Evolutionary conservation across 805 yeast species (phyloP).

Genomic region (Cyberlindnera bimundalis): DNA sequence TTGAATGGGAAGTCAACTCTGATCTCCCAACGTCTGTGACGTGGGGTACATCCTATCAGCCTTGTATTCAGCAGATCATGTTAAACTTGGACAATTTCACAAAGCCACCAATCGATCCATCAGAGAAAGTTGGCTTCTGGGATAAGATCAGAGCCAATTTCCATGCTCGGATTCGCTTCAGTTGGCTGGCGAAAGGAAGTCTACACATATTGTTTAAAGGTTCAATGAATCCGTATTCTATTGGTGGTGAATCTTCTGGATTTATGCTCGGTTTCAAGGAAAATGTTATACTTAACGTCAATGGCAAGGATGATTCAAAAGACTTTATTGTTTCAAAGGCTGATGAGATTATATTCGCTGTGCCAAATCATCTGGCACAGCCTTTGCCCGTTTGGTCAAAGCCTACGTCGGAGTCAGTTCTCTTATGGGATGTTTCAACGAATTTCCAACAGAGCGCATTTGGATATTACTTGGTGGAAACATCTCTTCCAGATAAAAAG

Average conservation of each 20-base stretch:
- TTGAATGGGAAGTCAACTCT: conserved; percentile 54
- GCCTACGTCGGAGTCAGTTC: conserved; percentile 40
- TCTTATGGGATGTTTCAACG: conserved; percentile 42
- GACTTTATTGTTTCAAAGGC: conserved; percentile 64
- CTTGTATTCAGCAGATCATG: conserved; percentile 79
- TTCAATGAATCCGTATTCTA: conserved; percentile 71
- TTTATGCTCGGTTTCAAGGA: conserved; percentile 71
- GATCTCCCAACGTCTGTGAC: conserved; percentile 59
- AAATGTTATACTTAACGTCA: conserved; percentile 55
- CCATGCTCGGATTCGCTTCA: conserved; percentile 65
- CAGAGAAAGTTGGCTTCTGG: conserved; percentile 87
- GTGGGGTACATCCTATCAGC: conserved; percentile 85
- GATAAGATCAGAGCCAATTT: conserved; percentile 75
- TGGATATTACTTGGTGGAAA: conserved; percentile 42
- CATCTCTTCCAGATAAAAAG: conserved; percentile 17
- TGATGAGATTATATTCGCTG: conserved; percentile 59
- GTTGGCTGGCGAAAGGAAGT: conserved; percentile 47
- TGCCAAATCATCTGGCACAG: conserved; percentile 68
- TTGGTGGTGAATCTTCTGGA: conserved; percentile 69
- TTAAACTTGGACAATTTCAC: conserved; percentile 76
- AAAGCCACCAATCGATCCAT: conserved; percentile 87
- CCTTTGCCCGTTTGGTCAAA: conserved; percentile 59
- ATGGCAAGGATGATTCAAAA: conserved; percentile 64
- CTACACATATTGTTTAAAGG: conserved; percentile 68
- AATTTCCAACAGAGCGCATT: conserved; percentile 43